Evolutionary conservation across 2,329 filamentous ascomycete genomes (phyloP), one percentile per base, ranked within the genome.

Genomic region (Sclerotinia subarctica): DNA sequence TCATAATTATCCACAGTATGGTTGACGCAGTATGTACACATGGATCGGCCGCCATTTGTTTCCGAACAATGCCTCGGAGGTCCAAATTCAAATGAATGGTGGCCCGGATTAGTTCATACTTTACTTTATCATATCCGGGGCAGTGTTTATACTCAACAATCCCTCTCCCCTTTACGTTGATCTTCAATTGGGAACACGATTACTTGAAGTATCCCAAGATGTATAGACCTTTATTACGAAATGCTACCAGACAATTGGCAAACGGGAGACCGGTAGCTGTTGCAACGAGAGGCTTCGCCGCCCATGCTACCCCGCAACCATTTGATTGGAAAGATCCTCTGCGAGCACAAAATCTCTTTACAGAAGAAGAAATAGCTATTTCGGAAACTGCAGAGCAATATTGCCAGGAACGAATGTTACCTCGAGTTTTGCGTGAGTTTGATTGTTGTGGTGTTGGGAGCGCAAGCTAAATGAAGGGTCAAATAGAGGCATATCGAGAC

Each of bases 281-380:
- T 44, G 62, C 66, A 38, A 59, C 66, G n/a, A 72, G 76, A 70
- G 67, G 72, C 35, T 75, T 76, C 71, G 74, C 75, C 53, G 72
- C 71, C 11, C 70, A 74, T 49, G 70, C 74, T 56, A 72, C 76
- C 69, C 73, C 73, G 66, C 74, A 73, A 59, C 70, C 78, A 38
- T 98, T 97, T 79, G 88, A 96, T 78, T 99, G 95, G 94, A 86
- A 95, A 78, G 95, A 99, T 77, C 94, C 95, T 26, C 83, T 99
- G 69, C 85, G 85, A 35, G 84, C 89, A 47, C 88, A 88, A 75
- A 90, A 88, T 76, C 81, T 97, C 56, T 86, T 93, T 75, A 97
- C 93, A 0, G 92, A 96, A 72, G 95, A 99, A 69, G 95, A 99
- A 79, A 78, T 92, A 72, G 93, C 94, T 19, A 94, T 99, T 73